Percentiles rank a stretch among this genome's conserved stretches.
Conservation (phyloP, 1,284 basidiomycete species). For the Meira miltonrushii region DNA sequence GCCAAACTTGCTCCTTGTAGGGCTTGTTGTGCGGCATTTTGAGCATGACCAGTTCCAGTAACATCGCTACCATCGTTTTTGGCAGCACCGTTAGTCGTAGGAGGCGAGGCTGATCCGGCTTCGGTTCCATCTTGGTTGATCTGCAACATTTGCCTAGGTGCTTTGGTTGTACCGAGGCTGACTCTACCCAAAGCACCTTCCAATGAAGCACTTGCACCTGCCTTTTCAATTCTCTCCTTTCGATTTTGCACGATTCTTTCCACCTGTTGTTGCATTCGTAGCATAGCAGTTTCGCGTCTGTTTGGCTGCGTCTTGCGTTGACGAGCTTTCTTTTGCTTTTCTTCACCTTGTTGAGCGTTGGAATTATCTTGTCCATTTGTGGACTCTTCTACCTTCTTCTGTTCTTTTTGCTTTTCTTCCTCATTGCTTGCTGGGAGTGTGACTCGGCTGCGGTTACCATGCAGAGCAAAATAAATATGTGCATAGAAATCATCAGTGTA, state of each 20-base stretch:
- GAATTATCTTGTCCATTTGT: slow-evolving; percentile 11
- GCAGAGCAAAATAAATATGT: slow-evolving; percentile 82
- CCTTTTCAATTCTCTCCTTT: slow-evolving; percentile 59
- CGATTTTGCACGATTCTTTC: slow-evolving; percentile 92
- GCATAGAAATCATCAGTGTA: slow-evolving; percentile 98
- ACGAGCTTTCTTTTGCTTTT: slow-evolving; percentile 16
- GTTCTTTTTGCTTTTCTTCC: slow-evolving; percentile 16
- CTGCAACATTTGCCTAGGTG: slow-evolving; percentile 71
- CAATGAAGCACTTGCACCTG: slow-evolving; percentile 55
- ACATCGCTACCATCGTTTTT: slow-evolving; percentile 20
- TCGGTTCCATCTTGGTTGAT: slow-evolving; percentile 8
- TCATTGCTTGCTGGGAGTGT: background rate
- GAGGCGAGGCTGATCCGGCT: background rate
- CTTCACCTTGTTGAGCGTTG: slow-evolving; percentile 7
- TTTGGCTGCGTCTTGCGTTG: slow-evolving; percentile 25
- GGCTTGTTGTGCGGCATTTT: slow-evolving; percentile 43
- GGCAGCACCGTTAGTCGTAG: slow-evolving; percentile 9
- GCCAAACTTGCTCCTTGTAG: slow-evolving; percentile 39
- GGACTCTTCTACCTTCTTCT: slow-evolving; percentile 4
- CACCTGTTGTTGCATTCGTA: slow-evolving; percentile 93
- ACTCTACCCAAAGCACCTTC: slow-evolving; percentile 93
- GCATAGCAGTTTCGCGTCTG: slow-evolving; percentile 80
- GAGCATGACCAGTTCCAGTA: slow-evolving; percentile 15
- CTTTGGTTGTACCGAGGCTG: slow-evolving; percentile 58
- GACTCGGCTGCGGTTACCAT: slow-evolving; percentile 56